phyloP scores from a whole-genome alignment of 768 basidiomycete genomes.

The Cystobasidium tubakii region DNA sequence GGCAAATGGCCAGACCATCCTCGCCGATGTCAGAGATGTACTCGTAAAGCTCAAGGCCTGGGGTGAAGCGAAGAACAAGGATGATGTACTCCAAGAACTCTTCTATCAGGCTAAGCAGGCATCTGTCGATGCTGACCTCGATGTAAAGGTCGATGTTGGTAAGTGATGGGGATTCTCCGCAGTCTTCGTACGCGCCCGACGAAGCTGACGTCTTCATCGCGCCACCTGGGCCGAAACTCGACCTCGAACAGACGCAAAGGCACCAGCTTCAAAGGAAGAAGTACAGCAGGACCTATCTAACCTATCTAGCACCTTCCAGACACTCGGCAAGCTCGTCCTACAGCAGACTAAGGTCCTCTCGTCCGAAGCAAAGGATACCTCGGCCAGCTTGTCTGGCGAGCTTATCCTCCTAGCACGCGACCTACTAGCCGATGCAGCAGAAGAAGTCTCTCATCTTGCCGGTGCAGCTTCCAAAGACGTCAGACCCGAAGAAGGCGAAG shows the following conservation, averaged over 20 bases:
- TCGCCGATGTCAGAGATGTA: constrained; percentile 15
- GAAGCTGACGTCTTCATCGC: background rate
- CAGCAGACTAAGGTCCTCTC: constrained; percentile 29
- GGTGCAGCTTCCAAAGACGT: constrained; percentile 11
- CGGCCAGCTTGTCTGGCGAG: background rate
- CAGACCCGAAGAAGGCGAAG: constrained; percentile 32
- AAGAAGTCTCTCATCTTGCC: constrained; percentile 22
- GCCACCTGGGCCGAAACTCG: too few relatives aligned
- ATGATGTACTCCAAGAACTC: constrained; percentile 29
- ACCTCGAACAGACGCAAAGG: constrained; percentile 20
- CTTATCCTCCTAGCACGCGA: constrained; percentile 26
- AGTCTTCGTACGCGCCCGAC: background rate
- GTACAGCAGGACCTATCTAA: constrained; percentile 16
- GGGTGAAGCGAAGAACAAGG: constrained; percentile 27
- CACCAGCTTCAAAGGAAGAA: constrained; percentile 31
- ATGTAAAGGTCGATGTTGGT: constrained; percentile 27
- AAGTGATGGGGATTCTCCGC: constrained; percentile 5
- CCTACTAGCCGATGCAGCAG: constrained; percentile 34
- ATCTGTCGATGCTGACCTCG: constrained; percentile 17
- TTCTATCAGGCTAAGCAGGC: constrained; percentile 24
- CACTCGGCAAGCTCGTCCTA: constrained; percentile 25
- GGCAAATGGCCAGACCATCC: constrained; percentile 23
- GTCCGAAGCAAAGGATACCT: constrained; percentile 4
- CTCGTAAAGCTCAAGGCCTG: constrained; percentile 29
- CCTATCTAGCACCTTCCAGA: constrained; percentile 12